A percentile compares a stretch with the other conserved stretches of the same genome.
phyloP scores from a whole-genome alignment of 2,329 filamentous ascomycete species.

The Conoideocrella luteorostrata region DNA sequence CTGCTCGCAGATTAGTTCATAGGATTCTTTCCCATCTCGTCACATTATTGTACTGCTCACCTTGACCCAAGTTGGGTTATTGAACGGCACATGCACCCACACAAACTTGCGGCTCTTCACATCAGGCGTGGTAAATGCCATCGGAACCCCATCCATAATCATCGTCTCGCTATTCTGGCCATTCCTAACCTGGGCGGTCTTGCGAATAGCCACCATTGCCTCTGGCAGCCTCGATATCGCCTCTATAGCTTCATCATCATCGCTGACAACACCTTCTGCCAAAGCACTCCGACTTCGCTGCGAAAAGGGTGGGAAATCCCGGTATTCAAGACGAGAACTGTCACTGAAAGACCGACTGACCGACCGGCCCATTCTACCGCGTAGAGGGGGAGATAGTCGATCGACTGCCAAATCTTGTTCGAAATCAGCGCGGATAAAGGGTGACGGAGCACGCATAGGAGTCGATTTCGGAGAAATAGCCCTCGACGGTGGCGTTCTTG shows the following conservation, averaged over 20 bases:
- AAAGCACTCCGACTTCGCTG: conserved; percentile 27
- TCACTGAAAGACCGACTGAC: conserved; percentile 29
- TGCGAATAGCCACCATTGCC: conserved; percentile 24
- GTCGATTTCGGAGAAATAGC: conserved; percentile 24
- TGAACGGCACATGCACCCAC: conserved; percentile 53
- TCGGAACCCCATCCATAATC: conserved; percentile 21
- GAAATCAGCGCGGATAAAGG: conserved; percentile 27
- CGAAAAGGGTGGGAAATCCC: conserved; percentile 30
- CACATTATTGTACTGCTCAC: no score
- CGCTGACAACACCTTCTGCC: conserved; percentile 9
- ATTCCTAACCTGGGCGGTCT: conserved; percentile 15
- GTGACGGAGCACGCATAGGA: conserved; percentile 23
- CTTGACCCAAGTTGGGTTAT: conserved; percentile 53
- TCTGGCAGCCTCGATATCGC: conserved; percentile 26
- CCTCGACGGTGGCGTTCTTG: conserved; percentile 18
- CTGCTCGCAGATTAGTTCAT: conserved; percentile 12
- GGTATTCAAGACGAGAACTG: conserved; percentile 23
- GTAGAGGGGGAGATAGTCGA: conserved; percentile 28
- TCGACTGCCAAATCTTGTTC: conserved; percentile 33
- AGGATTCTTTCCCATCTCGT: no score
- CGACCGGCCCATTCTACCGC: conserved; percentile 22
- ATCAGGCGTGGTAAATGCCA: conserved; percentile 26
- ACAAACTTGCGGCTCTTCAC: conserved; percentile 41
- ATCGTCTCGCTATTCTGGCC: conserved; percentile 20
- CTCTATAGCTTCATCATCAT: conserved; percentile 19